Evolutionary conservation across 1,139 yeast genomes (phyloP).

Genomic region (Kluyveromyces sp.): DNA sequence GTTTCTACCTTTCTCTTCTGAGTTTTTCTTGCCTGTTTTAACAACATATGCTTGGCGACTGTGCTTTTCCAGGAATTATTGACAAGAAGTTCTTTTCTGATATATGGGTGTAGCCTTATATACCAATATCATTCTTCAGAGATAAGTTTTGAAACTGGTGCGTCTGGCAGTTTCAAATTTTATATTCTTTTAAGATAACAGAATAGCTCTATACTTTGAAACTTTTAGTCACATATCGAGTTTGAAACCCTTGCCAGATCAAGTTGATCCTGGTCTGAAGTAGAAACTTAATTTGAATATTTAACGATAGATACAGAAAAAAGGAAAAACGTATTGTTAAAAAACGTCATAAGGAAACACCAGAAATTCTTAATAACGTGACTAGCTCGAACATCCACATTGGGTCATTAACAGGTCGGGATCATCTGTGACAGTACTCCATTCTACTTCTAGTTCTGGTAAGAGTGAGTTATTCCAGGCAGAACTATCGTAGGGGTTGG

Average conservation of each 20-base stretch:
- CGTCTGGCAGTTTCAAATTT: background rate
- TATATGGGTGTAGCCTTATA: background rate
- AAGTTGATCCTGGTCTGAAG: no score
- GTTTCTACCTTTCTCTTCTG: no score
- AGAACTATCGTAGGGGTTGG: conserved; percentile 49
- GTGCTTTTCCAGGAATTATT: no score
- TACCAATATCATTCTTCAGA: background rate
- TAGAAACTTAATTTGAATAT: no score
- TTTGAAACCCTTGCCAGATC: no score
- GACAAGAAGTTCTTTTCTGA: background rate
- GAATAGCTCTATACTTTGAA: no score
- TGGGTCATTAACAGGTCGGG: conserved; percentile 49
- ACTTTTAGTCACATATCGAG: no score
- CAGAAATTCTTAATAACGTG: background rate
- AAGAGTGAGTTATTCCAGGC: conserved; percentile 60
- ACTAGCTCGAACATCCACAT: conserved; percentile 57
- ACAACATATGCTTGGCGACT: no score
- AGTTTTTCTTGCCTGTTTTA: no score
- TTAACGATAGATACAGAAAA: no score
- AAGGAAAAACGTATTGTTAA: background rate
- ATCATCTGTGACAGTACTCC: conserved; percentile 44
- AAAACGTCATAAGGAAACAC: background rate
- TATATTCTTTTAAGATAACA: background rate
- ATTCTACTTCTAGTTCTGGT: conserved; percentile 43
- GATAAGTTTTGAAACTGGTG: background rate